Conservation (phyloP, 805 yeast genomes). For the Saccharomyces cerevisiae region DNA sequence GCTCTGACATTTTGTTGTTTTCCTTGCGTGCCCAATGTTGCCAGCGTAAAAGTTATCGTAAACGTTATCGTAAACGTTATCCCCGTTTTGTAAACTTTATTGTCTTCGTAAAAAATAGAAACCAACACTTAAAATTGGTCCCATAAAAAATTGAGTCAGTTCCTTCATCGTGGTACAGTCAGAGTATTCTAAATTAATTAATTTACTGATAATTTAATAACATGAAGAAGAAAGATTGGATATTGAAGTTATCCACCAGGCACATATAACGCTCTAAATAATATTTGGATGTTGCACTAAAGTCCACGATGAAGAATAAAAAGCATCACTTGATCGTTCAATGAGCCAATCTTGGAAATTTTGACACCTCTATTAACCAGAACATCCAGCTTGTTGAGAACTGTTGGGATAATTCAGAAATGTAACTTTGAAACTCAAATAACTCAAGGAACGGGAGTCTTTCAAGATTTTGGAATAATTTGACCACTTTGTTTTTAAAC, state of each 20-base stretch:
- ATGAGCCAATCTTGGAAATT: conserved; percentile 74
- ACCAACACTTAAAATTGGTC: conserved; percentile 91
- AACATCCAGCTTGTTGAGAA: conserved; percentile 58
- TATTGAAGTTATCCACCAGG: conserved; percentile 69
- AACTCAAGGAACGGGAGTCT: conserved; percentile 77
- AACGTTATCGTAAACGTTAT: conserved; percentile 72
- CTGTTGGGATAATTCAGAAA: conserved; percentile 61
- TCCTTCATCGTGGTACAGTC: conserved; percentile 86
- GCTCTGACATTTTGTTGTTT: neutral
- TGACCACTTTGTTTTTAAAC: conserved; percentile 72
- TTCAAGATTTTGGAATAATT: conserved; percentile 86
- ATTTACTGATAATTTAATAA: conserved; percentile 64
- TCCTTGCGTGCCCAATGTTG: conserved; percentile 44
- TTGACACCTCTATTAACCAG: conserved; percentile 66
- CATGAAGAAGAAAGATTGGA: conserved; percentile 74
- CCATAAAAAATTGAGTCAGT: conserved; percentile 70
- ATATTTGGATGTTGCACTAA: conserved; percentile 85
- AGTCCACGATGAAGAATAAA: conserved; percentile 76
- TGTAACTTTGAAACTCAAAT: conserved; percentile 77
- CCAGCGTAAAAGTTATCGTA: conserved; percentile 64
- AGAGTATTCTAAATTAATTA: conserved; percentile 67
- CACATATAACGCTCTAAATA: conserved; percentile 71
- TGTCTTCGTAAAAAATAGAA: conserved; percentile 64
- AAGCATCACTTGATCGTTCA: conserved; percentile 86
- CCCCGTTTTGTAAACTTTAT: too few relatives aligned